phyloP scores from a whole-genome alignment of 2,329 filamentous ascomycete species.

The Fusarium subglutinans region DNA sequence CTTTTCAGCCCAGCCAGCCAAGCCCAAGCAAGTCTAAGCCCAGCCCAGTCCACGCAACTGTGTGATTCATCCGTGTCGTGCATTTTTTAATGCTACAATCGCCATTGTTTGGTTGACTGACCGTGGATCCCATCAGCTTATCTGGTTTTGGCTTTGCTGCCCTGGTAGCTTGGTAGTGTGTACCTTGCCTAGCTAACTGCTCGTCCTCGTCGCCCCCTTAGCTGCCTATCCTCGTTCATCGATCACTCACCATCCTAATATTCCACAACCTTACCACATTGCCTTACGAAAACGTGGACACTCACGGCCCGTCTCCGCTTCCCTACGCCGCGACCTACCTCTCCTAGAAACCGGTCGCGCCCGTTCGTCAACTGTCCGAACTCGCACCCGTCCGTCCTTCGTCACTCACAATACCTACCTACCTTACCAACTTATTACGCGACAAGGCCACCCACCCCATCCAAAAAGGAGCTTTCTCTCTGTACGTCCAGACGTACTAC shows the following conservation, averaged over 20 bases:
- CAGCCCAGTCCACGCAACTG: constrained; percentile 24
- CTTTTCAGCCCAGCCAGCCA: constrained; percentile 29
- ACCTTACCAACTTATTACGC: constrained; percentile 32
- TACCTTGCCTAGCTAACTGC: not conserved
- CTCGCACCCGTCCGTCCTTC: constrained; percentile 41
- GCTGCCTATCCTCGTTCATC: constrained; percentile 32
- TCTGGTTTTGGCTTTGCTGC: constrained; percentile 32
- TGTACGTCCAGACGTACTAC: constrained; percentile 36
- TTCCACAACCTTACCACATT: constrained; percentile 14
- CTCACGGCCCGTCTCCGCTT: constrained; percentile 42
- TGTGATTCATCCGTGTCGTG: constrained; percentile 38
- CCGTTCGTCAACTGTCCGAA: constrained; percentile 28
- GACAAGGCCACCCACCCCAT: constrained; percentile 42
- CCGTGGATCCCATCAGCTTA: constrained; percentile 43
- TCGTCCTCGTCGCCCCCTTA: constrained; percentile 35
- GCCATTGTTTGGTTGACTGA: constrained; percentile 43
- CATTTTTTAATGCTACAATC: constrained; percentile 46
- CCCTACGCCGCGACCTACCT: constrained; percentile 36
- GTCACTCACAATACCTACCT: constrained; percentile 30
- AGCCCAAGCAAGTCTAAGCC: constrained; percentile 17
- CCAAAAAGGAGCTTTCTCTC: constrained; percentile 36
- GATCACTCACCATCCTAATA: constrained; percentile 20
- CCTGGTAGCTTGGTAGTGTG: not conserved
- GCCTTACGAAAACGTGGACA: constrained; percentile 37
- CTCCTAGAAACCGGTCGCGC: constrained; percentile 36